Base-by-base conservation (phyloP, 768 basidiomycete genomes). In the Lentinula sp. region DNA sequence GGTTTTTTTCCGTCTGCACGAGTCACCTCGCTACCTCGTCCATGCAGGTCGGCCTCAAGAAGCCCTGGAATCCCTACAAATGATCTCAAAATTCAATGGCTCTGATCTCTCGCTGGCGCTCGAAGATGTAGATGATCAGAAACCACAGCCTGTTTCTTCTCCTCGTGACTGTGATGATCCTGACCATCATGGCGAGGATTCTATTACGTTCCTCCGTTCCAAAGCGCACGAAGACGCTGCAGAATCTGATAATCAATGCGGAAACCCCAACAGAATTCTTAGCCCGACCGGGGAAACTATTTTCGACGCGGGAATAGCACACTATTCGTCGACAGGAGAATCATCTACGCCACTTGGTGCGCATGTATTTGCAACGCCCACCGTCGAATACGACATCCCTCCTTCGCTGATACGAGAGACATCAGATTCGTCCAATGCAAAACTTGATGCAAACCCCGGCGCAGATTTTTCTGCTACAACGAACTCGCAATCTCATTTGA, bases 1-100 rank as follows among this genome's bases (percentile, higher is more conserved):
- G 61, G 75, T 89, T 9, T 87, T 98, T 71, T 97, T 98, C 80
- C 86, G 88, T 18, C 76, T 99, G 5, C 89, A 98, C 71, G 96
- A 99, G 73, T 95, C 94, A 0, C 95, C 97, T 1, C 85, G 94
- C 23, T 98, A 88, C 70, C 87, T 99, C 61, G 93, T 96, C 4
- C 88, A 94, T 50, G 87, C 91, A 0, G 93, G 94, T 15, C 83
- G 93, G 48, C 87, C 84, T 37, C 81, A 85, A 39, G 95, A 97
- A 65, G 96, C 95, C 0, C 73, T 96, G 39, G 83, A 90, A 65
- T 87, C 87, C 0, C 80, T 99, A 0, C 87, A 88, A 65, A 75
- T 91, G 64, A 98, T 99, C 48, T 91, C 91, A 2, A 80, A 80
- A 35, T 93, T 90, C 74, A 98, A 98, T 71, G 93, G 91, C 2